Conservation (phyloP, 2,329 filamentous ascomycete genomes). For the Hymenoscyphus albidus region DNA sequence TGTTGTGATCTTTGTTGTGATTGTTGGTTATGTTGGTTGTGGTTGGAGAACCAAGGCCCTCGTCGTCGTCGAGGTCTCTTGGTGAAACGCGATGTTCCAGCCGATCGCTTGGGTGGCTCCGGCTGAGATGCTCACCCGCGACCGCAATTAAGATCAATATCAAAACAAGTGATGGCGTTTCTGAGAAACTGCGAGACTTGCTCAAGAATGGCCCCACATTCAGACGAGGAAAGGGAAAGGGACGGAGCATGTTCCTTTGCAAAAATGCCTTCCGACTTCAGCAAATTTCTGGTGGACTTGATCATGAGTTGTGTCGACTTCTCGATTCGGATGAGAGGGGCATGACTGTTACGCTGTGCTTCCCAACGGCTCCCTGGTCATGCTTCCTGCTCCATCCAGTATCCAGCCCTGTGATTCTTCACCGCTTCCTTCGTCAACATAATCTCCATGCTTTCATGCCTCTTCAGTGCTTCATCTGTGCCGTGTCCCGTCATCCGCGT, state of each 20-base stretch:
- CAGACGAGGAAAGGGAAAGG: background rate
- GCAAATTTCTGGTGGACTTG: background rate
- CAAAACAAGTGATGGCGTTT: background rate
- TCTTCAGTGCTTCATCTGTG: slow-evolving; percentile 1
- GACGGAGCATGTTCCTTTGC: background rate
- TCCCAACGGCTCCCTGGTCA: slow-evolving; percentile 1
- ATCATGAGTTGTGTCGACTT: background rate
- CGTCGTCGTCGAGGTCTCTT: background rate
- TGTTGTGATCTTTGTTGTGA: background rate
- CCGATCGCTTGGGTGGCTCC: slow-evolving; percentile 1
- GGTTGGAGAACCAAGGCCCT: background rate
- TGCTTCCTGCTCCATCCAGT: slow-evolving; percentile 2
- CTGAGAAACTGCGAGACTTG: background rate
- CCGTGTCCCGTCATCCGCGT: slow-evolving; percentile 1
- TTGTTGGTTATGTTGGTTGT: background rate
- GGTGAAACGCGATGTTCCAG: background rate
- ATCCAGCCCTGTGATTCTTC: slow-evolving; percentile 3
- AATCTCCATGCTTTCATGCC: background rate
- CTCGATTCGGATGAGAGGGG: slow-evolving; percentile 2
- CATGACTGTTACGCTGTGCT: background rate
- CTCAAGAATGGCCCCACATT: slow-evolving; percentile 1
- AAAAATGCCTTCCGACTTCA: background rate
- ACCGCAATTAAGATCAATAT: background rate
- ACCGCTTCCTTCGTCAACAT: background rate
- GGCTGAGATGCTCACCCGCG: slow-evolving; percentile 1